Evolutionary conservation across 371 early-diverging fungal species (phyloP), one percentile per base, ranked within the genome.

Genomic region (Lichtheimia hyalospora): DNA sequence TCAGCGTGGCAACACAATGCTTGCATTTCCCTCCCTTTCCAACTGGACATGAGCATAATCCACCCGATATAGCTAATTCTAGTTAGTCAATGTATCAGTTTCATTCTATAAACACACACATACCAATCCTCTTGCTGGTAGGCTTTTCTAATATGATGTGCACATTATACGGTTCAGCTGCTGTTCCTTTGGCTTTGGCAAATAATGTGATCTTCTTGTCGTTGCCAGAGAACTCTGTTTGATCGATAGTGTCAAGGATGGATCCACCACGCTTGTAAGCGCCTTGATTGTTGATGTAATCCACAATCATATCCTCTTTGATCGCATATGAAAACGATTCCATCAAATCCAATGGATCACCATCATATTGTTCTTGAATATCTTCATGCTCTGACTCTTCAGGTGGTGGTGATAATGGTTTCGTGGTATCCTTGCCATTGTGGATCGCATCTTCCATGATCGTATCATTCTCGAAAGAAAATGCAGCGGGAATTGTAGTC

Each of bases 11-110:
- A 16, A 52, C 40, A 48, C 63, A 60, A 28, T 67, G 68, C 25
- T 67, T 67, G 46, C 68, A 67, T 54, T 50, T 58, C 6, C 68
- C 68, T 7, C 42, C 14, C 20, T 41, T 42, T 20, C 68, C 68
- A 0, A 63, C 68, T 13, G 68, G 68, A 25, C 68, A 67, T 14
- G 63, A 60, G 42, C 68, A 51, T 18, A 50, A 14, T 20, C 21
- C 39, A 51, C 28, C 27, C 13, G 13, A 39, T 24, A 34, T 40
- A 40, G 8, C 25, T 24, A 21, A 13, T 2, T 40, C 40, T 16
- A 13, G 7, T 18, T 40, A 39, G n/a, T 7, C 34, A 18, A 14
- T 21, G 28, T 34, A 34, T 34, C 34, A 4, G 6, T 8, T 8
- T 34, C 34, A 34, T 34, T 8, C 34, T 10, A 34, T 34, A 34